Evolutionary conservation across 768 basidiomycete genomes (phyloP).

Genomic region (Phanerochaete carnosa): DNA sequence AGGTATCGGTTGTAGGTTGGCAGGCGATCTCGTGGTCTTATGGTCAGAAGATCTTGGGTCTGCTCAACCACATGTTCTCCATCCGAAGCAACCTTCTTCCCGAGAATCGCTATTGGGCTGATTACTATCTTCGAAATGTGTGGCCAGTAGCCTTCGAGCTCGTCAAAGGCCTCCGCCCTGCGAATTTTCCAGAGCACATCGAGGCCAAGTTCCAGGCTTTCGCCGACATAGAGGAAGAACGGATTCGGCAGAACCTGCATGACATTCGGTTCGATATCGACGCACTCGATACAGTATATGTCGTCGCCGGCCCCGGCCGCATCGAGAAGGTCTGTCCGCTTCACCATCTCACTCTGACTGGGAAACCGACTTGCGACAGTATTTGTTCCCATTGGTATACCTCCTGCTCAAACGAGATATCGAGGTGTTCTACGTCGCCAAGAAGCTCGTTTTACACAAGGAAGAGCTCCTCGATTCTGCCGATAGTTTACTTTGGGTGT

Average conservation of each 20-base stretch:
- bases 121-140: constrained; percentile 22
- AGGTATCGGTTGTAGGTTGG: constrained; percentile 20
- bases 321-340: constrained; percentile 24
- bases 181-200: constrained; percentile 1
- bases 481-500: constrained; percentile 17
- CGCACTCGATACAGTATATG: constrained; percentile 23
- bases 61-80: constrained; percentile 13
- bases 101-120: constrained; percentile 22
- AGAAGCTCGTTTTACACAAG: constrained; percentile 23
- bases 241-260: constrained; percentile 21
- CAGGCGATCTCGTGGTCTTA: constrained; percentile 10
- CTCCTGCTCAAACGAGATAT: constrained; percentile 33
- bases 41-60: constrained; percentile 9
- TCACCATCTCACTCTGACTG: background rate
- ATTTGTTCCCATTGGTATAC: constrained; percentile 33
- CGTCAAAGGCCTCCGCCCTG: background rate
- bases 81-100: constrained; percentile 3
- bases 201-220: constrained; percentile 19
- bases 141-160: constrained; percentile 13
- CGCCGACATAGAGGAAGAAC: constrained; percentile 22
- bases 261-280: constrained; percentile 27
- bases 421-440: constrained; percentile 28
- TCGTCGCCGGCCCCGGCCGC: constrained; percentile 24
- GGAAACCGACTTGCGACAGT: constrained; percentile 16
- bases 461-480: constrained; percentile 17